Base-by-base conservation (phyloP, 208 protist species). In the Leishmania guyanensis region DNA sequence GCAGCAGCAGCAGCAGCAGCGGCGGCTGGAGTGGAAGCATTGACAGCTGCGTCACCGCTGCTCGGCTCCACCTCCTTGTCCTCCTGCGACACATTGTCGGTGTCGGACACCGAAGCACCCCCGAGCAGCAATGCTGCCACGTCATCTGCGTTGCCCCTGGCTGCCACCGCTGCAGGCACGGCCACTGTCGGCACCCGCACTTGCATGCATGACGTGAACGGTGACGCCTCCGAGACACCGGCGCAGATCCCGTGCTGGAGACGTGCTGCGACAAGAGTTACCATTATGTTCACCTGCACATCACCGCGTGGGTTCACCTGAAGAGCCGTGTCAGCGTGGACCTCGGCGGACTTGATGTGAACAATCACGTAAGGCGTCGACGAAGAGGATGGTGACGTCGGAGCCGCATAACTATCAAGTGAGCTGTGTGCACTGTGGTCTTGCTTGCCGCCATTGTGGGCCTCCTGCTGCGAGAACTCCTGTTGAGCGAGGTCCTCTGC, bases 231-330 rank as follows among this genome's bases (percentile, higher is more conserved):
- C 3, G 88, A 83, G 17, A 90, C 87, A n/a, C 92, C 92, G 33
- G 84, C 82, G 65, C 89, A 51, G n/a, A 94, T 65, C 26, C 90
- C 90, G 80, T 93, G 86, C 29, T 75, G 69, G 26, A 95, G 83
- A 46, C 75, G 83, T 17, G 90, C 90, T 16, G 88, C 68, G 16
- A 81, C 77, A 0, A 86, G 75, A 2, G 75, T 78, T 16, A 84
- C 82, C 65, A 88, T 87, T 4, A 85, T 85, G 66, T 85, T 87
- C 51, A 93, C 73, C 72, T 84, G 90, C 58, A 93, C 83, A 68
- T 91, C 87, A 2, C 89, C 90, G 6, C 74, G 82, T 14, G 84
- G 81, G 75, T 86, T 90, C 3, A 77, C 74, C 78, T 92, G 86
- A 5, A 84, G 84, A 26, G 84, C 86, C 17, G 89, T 91, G 70